A percentile compares a stretch with the other conserved stretches of the same genome.
Evolutionary conservation across 805 yeast species (phyloP).

Genomic region (Clavispora carvajalis): DNA sequence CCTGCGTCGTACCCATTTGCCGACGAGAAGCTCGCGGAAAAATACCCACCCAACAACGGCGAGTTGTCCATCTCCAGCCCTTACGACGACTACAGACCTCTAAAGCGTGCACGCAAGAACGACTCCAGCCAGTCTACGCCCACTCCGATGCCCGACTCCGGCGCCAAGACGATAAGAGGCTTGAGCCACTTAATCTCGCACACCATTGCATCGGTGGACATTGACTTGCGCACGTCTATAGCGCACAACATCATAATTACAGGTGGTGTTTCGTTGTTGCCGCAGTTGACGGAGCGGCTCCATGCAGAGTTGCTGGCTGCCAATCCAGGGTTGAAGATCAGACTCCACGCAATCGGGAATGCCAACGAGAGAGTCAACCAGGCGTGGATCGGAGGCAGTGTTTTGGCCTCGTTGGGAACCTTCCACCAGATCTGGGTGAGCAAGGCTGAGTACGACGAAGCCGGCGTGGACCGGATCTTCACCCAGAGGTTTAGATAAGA

Average conservation of each 20-base stretch:
- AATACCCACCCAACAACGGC: conserved; percentile 46
- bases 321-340: conserved; percentile 80
- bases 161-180: conserved; percentile 33
- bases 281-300: conserved; percentile 75
- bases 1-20: conserved; percentile 44
- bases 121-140: conserved; percentile 31
- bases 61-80: conserved; percentile 42
- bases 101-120: conserved; percentile 52
- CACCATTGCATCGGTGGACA: conserved; percentile 58
- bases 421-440: conserved; percentile 96
- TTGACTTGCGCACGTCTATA: conserved; percentile 75
- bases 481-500: conserved; percentile 74
- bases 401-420: conserved; percentile 81
- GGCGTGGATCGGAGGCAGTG: conserved; percentile 91
- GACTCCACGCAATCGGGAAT: conserved; percentile 79
- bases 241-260: conserved; percentile 87
- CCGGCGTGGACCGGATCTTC: conserved; percentile 75
- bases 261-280: conserved; percentile 76
- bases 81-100: conserved; percentile 64
- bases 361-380: conserved; percentile 71
- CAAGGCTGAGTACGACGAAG: conserved; percentile 80
- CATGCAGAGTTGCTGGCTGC: conserved; percentile 61
- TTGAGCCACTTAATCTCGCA: conserved; percentile 57
- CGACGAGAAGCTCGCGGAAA: conserved; percentile 15
- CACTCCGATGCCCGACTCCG: conserved; percentile 14